Conservation (phyloP, 2,329 filamentous ascomycete genomes). For the Ilyonectria sp. region DNA sequence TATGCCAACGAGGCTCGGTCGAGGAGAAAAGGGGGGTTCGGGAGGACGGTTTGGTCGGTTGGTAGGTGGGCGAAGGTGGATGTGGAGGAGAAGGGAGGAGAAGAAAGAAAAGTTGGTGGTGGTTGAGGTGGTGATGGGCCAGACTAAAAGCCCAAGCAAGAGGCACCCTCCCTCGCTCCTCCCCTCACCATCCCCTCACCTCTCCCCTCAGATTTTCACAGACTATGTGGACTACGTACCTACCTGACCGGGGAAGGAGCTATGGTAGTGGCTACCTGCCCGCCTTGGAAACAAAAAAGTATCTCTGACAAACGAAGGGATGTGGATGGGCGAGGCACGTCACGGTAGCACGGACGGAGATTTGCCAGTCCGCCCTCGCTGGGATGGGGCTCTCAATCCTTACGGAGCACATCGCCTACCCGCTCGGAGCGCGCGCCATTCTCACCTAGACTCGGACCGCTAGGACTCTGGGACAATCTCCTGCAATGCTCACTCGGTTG, state of each 20-base stretch:
- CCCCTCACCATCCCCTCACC: conserved; percentile 7
- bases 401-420: neutral
- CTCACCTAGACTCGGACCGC: neutral
- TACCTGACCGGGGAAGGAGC: conserved; percentile 20
- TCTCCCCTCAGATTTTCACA: conserved; percentile 17
- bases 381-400: conserved; percentile 2
- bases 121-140: conserved; percentile 40
- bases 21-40: conserved; percentile 28
- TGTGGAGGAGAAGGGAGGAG: conserved; percentile 29
- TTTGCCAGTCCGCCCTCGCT: conserved; percentile 28
- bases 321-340: conserved; percentile 18
- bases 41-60: conserved; percentile 18
- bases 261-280: conserved; percentile 24
- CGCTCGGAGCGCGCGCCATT: conserved; percentile 5
- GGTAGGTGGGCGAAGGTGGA: conserved; percentile 30
- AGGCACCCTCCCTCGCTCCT: conserved; percentile 26
- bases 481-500: neutral
- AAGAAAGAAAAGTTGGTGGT: conserved; percentile 36
- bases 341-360: conserved; percentile 28
- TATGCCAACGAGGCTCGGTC: conserved; percentile 30
- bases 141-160: conserved; percentile 36
- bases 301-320: conserved; percentile 25
- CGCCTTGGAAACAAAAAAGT: conserved; percentile 21
- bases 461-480: neutral
- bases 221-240: conserved; percentile 24